Conservation (phyloP, 2,329 filamentous ascomycete genomes). For the Penicillium sp. region DNA sequence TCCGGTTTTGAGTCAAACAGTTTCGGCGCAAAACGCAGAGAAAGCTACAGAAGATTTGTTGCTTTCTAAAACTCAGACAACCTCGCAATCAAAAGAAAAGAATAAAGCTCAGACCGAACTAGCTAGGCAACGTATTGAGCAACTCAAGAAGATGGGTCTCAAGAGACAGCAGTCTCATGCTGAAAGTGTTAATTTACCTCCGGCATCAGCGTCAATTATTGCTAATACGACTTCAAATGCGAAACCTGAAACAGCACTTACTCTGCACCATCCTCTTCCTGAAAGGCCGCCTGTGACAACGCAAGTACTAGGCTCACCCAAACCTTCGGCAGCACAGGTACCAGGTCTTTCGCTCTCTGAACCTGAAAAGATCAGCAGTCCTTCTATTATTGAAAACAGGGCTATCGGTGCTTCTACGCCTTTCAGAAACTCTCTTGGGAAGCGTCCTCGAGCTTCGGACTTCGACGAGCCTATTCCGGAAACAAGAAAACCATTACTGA, state of each 20-base stretch:
- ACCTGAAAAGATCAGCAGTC: conserved; percentile 13
- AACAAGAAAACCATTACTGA: conserved; percentile 57
- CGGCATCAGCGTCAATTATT: not conserved
- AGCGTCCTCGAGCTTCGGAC: conserved; percentile 66
- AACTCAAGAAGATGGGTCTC: conserved; percentile 56
- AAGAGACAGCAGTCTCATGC: conserved; percentile 30
- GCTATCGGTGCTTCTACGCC: not conserved
- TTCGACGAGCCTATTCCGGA: conserved; percentile 56
- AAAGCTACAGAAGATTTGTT: conserved; percentile 7
- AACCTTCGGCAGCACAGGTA: conserved; percentile 34
- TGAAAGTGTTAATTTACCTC: not conserved
- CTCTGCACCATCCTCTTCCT: conserved; percentile 36
- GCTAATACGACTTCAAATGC: not conserved
- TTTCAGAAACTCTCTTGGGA: conserved; percentile 33
- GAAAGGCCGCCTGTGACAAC: conserved; percentile 33
- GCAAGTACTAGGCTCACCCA: conserved; percentile 17
- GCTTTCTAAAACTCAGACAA: conserved; percentile 6
- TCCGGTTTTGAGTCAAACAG: not conserved
- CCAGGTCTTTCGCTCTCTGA: conserved; percentile 46
- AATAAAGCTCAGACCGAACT: conserved; percentile 68
- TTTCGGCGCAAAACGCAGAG: not conserved
- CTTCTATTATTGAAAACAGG: conserved; percentile 5
- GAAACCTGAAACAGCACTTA: not conserved
- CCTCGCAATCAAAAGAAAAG: conserved; percentile 25
- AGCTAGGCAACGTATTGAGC: conserved; percentile 73